A percentile compares a stretch with the other conserved stretches of the same genome.
phyloP scores from a whole-genome alignment of 345 rosid species.

The Eucalyptus leucophloia region DNA sequence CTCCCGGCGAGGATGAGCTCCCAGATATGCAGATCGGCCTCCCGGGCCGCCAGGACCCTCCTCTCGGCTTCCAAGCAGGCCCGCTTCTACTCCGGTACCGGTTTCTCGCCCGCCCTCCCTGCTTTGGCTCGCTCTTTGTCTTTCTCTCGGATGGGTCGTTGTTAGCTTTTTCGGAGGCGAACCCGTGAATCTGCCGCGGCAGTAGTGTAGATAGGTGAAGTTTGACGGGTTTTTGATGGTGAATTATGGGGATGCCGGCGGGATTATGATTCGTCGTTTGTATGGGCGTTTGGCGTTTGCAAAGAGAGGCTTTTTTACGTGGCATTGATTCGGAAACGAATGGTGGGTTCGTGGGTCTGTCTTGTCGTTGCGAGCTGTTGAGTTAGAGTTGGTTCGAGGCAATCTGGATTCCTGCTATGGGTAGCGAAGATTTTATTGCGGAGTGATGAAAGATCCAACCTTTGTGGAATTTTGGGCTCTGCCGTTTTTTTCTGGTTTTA shows the following conservation, averaged over 20 bases:
- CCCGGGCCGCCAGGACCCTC: slow-evolving; percentile 68
- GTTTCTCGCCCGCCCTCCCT: not conserved
- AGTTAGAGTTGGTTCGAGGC: accelerated
- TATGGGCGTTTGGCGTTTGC: not conserved
- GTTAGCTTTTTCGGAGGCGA: not conserved
- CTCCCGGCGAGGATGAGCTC: slow-evolving; percentile 41
- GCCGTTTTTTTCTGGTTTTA: not conserved
- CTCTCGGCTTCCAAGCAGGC: slow-evolving; percentile 61
- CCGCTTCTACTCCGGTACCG: slow-evolving; percentile 25
- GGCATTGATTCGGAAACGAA: not conserved
- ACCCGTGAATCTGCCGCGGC: not conserved
- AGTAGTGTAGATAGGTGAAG: not conserved
- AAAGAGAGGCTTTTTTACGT: not conserved
- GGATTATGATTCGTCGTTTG: not conserved
- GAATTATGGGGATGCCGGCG: not conserved
- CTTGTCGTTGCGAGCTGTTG: not conserved
- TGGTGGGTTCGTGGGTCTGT: not conserved
- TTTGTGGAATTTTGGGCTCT: not conserved
- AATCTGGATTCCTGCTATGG: not conserved
- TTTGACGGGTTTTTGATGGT: not conserved
- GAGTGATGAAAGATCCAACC: not conserved
- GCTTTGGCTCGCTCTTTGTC: not conserved
- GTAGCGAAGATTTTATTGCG: not conserved
- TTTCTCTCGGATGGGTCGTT: not conserved
- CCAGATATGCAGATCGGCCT: slow-evolving; percentile 66